Evolutionary conservation across 495 filamentous ascomycete genomes (phyloP), one percentile per base, ranked within the genome.

Genomic region (Sordaria brevicollis): DNA sequence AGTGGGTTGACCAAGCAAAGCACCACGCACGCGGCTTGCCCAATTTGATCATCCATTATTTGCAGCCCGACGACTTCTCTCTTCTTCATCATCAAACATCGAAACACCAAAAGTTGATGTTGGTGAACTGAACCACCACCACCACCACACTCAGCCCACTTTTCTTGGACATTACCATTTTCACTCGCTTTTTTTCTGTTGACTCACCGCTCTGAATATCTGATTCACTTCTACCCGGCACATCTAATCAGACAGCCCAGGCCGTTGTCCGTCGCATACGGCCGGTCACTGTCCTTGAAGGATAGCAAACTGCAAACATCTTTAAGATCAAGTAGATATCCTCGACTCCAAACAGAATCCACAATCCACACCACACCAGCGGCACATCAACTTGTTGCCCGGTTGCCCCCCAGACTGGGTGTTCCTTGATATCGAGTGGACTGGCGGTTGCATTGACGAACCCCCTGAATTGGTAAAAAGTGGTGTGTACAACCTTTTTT

Each of bases 381-480:
- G 11, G n/a, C 33, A 29, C 34, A 25, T 66, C 57, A 66, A 38
- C 68, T 3, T 35, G 49, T 29, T n/a, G 11, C 8, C 17, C 21
- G 65, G 5, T 41, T 19, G 19, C 11, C 65, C 65, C 62, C 34
- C 36, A 67, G 69, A 36, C 69, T n/a, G n/a, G n/a, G 34, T 38
- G 1, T 62, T 62, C 29, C 65, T 41, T 68, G 69, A 11, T 17
- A 31, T 19, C 11, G 37, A 34, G 35, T 68, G 35, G 34, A 15
- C 67, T 35, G 43, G 31, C 70, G 67, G 67, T 37, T 69, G 70
- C 70, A 71, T 71, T 69, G 54, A 71, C 67, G 57, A 71, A 36
- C 34, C 70, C 69, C 70, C 43, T 35, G 70, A 31, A 62, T 62
- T 62, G 49, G 49, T 17, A 13, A 62, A 57, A 62, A 13, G 19